These are phyloP conservation scores for Mortierella sp. DNA, from an alignment of 371 early-diverging fungal species.

Conservation along the genomic window DNA sequence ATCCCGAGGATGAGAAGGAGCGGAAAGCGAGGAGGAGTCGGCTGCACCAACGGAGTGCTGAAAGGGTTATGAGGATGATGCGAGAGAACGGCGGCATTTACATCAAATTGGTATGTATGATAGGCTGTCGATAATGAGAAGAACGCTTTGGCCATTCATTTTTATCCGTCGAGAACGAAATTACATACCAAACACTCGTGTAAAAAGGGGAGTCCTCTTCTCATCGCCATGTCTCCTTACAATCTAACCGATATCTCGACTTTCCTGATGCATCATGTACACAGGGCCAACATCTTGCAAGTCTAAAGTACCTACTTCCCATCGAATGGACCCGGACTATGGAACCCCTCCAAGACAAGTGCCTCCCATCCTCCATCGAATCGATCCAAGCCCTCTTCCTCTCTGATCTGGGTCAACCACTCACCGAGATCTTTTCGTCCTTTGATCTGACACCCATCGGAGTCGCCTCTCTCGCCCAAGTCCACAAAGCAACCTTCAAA, in stretches of 20 bases:
- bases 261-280: background rate
- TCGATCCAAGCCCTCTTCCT: constrained; percentile 78
- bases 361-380: constrained; percentile 78
- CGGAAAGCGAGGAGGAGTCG: constrained; percentile 39
- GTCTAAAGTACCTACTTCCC: constrained; percentile 89
- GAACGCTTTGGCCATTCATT: background rate
- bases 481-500: constrained; percentile 78
- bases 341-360: constrained; percentile 87
- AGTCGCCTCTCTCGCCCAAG: constrained; percentile 90
- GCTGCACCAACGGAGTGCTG: constrained; percentile 69
- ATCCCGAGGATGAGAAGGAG: constrained; percentile 61
- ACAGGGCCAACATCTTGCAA: constrained; percentile 88
- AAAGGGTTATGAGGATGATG: constrained; percentile 68
- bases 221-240: background rate
- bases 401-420: constrained; percentile 74
- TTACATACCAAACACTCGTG: background rate
- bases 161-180: background rate
- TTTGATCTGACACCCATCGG: constrained; percentile 87
- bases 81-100: constrained; percentile 87
- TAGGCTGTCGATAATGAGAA: background rate
- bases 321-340: constrained; percentile 90
- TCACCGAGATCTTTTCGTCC: constrained; percentile 71
- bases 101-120: constrained; percentile 80
- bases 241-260: background rate
- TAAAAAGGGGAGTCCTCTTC: background rate